These are phyloP conservation scores for Betula pendula DNA, from an alignment of 306 rosid genomes.

Conservation along the genomic window DNA sequence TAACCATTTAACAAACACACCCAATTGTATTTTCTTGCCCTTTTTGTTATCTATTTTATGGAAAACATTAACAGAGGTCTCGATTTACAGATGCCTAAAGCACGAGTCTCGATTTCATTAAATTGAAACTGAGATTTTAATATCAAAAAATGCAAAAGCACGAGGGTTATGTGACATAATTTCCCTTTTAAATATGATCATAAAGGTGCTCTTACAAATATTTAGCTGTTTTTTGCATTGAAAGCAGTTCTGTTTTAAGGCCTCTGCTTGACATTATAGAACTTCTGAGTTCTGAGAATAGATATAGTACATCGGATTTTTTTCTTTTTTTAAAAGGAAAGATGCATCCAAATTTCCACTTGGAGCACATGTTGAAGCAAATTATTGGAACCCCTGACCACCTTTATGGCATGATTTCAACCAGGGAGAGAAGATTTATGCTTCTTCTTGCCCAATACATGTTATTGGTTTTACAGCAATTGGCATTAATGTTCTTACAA, in stretches of 20 bases:
- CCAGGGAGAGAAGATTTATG: background rate
- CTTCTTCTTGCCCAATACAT: background rate
- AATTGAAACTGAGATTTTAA: too few species aligned
- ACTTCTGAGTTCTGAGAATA: background rate
- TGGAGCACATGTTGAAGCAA: background rate
- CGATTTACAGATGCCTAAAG: too few species aligned
- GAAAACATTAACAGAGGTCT: too few species aligned
- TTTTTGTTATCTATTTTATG: too few species aligned
- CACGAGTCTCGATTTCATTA: too few species aligned
- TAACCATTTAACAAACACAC: too few species aligned
- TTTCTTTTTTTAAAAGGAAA: background rate
- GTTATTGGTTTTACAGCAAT: background rate
- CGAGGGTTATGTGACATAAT: background rate
- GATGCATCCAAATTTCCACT: background rate
- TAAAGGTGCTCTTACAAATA: background rate
- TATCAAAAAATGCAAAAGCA: too few species aligned
- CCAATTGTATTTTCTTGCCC: too few species aligned
- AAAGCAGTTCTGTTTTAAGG: background rate
- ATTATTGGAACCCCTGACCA: background rate
- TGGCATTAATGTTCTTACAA: background rate
- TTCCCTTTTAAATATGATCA: background rate
- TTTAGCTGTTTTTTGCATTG: background rate
- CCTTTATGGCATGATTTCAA: background rate
- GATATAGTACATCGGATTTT: background rate
- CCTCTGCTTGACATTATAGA: background rate